These are phyloP conservation scores for Cercophora sp. DNA, from an alignment of 495 filamentous ascomycete genomes.

Conservation along the genomic window DNA sequence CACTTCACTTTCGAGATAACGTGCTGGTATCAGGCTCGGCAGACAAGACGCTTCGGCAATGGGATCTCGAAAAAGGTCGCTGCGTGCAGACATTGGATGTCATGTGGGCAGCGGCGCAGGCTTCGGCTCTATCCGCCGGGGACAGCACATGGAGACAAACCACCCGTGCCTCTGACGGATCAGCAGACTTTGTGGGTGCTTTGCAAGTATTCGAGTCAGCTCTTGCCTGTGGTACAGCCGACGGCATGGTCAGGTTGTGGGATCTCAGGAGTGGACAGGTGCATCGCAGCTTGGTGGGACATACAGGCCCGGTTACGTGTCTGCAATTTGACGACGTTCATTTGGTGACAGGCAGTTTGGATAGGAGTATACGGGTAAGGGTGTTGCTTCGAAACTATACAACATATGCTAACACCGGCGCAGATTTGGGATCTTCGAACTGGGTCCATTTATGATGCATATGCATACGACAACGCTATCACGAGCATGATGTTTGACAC, in stretches of 20 bases:
- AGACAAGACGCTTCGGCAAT: constrained; percentile 95
- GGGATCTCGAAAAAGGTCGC: constrained; percentile 92
- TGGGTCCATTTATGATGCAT: constrained; percentile 93
- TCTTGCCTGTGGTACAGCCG: constrained; percentile 94
- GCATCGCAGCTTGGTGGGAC: constrained; percentile 90
- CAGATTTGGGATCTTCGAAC: constrained; percentile 99
- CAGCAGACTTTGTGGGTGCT: constrained; percentile 90
- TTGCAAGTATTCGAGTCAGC: constrained; percentile 96
- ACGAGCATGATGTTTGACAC: constrained; percentile 98
- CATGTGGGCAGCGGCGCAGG: constrained; percentile 97
- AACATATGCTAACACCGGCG: no score
- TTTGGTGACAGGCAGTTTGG: constrained; percentile 88
- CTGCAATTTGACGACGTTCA: constrained; percentile 96
- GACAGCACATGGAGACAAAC: constrained; percentile 55
- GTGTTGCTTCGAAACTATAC: constrained; percentile 5
- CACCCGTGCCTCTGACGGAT: constrained; percentile 51
- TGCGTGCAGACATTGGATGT: constrained; percentile 98
- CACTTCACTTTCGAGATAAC: constrained; percentile 81
- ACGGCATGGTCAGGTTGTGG: constrained; percentile 97
- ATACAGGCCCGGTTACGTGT: constrained; percentile 92
- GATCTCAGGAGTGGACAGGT: constrained; percentile 95
- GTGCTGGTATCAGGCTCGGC: constrained; percentile 92
- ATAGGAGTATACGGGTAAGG: constrained; percentile 90
- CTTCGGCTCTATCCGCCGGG: constrained; percentile 58
- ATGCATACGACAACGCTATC: constrained; percentile 88